phyloP scores from a whole-genome alignment of 169 alveolate genomes.

The Neospora caninum region DNA sequence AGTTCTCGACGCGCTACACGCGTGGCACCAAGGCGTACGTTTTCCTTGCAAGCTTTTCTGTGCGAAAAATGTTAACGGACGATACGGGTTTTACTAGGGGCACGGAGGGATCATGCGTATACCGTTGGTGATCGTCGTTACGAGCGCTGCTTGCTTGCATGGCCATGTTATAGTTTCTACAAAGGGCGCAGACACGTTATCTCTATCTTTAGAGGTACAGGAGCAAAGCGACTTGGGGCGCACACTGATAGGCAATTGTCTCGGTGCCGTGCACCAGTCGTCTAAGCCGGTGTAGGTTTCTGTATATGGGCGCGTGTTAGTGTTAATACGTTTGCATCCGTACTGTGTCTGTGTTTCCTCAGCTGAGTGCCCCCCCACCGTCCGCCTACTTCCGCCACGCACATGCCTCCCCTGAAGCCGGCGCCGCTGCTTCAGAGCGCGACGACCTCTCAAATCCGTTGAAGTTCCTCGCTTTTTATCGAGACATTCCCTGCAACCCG shows the following conservation, averaged over 20 bases:
- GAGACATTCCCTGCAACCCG: constrained; percentile 53
- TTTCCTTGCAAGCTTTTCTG: too few relatives aligned
- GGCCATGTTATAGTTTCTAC: too few relatives aligned
- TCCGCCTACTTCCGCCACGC: neutral
- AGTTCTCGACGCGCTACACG: constrained; percentile 33
- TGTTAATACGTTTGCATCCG: neutral
- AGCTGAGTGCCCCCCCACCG: neutral
- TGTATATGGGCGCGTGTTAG: too few relatives aligned
- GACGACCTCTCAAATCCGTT: neutral
- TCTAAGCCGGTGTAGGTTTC: too few relatives aligned
- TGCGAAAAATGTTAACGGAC: neutral
- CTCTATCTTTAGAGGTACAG: too few relatives aligned
- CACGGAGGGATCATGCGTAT: too few relatives aligned
- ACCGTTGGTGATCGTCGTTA: too few relatives aligned
- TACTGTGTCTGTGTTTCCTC: neutral
- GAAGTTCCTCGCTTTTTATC: neutral
- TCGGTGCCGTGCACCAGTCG: too few relatives aligned
- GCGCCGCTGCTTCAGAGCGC: neutral
- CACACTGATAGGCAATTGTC: too few relatives aligned
- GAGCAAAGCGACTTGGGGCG: too few relatives aligned
- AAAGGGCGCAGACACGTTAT: too few relatives aligned
- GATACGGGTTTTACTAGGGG: neutral
- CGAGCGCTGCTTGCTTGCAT: too few relatives aligned
- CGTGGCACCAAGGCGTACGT: constrained; percentile 33
- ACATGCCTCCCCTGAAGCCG: neutral